Percentiles rank a stretch among this genome's conserved stretches.
Conservation (phyloP, 2,329 filamentous ascomycete genomes). For the Neopestalotiopsis sp. region DNA sequence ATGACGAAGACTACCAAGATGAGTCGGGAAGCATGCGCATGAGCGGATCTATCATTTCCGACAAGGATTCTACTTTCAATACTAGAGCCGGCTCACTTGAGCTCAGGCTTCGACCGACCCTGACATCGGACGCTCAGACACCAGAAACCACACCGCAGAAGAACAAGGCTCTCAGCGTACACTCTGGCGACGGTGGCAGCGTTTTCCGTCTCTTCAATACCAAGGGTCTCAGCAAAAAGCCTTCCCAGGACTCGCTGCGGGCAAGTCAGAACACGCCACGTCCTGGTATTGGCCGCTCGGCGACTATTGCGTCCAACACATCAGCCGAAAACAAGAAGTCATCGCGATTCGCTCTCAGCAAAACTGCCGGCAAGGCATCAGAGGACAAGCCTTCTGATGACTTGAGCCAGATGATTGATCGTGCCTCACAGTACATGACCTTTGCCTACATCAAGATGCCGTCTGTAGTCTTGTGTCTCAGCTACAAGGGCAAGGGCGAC, state of each 20-base stretch:
- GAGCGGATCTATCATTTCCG: constrained; percentile 40
- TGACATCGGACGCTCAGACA: constrained; percentile 61
- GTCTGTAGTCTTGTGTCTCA: constrained; percentile 92
- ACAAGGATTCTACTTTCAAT: constrained; percentile 59
- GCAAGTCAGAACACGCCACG: constrained; percentile 42
- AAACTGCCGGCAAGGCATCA: constrained; percentile 50
- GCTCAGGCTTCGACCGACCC: constrained; percentile 80
- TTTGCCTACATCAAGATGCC: constrained; percentile 94
- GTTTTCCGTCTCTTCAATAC: constrained; percentile 59
- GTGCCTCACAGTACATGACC: constrained; percentile 97
- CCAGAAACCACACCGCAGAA: constrained; percentile 39
- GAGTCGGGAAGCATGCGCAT: constrained; percentile 48
- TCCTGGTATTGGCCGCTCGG: constrained; percentile 51
- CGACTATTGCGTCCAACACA: constrained; percentile 46
- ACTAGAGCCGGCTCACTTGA: constrained; percentile 78
- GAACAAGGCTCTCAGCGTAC: constrained; percentile 55
- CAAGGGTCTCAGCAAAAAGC: constrained; percentile 56
- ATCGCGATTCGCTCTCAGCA: constrained; percentile 61
- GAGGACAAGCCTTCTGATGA: constrained; percentile 80
- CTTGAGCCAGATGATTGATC: constrained; percentile 92
- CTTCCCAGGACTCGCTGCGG: constrained; percentile 62
- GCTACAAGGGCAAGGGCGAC: constrained; percentile 94
- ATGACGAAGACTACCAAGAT: constrained; percentile 53
- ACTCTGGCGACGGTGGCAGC: constrained; percentile 51
- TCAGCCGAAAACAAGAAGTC: constrained; percentile 50